Evolutionary conservation across 345 rosid genomes (phyloP), one percentile per base, ranked within the genome.

Genomic region (Turritis glabra): DNA sequence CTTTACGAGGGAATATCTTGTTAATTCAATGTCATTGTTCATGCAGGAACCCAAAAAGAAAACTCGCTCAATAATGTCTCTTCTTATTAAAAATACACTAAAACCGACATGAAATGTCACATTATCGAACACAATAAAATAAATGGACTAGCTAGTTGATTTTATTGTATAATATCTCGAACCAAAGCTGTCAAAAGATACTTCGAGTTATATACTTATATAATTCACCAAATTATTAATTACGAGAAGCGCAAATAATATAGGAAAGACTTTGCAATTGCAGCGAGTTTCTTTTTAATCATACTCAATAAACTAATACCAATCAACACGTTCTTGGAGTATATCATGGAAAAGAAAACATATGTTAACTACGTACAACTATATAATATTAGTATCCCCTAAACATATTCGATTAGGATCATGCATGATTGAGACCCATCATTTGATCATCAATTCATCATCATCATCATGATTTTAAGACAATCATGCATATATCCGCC

Each of bases 341-440:
- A 68, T 75, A n/a, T 76, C 74, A 68, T 67, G 79, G 73, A 67
- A 21, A 67, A 51, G 29, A 69, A 69, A 62, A 69, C 59, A 76
- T 53, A 33, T 69, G 41, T 54, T 41, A 62, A 1, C 64, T 61
- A 56, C 35, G 33, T 7, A 54, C 32, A 69, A 29, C 62, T 62
- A 69, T 69, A 76, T 53, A 43, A 53, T 52, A 69, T 23, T 63
- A 63, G 25, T 18, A 63, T 26, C 57, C 51, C 38, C 59, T 8
- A 43, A 23, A 69, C 71, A 76, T 76, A 76, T 76, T 76, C 80
- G 80, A 63, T 54, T 76, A 63, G 41, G 70, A 76, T 76, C 64
- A 70, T 76, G 80, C 71, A 76, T 76, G 64, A 76, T 76, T 63
- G 64, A 62, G 75, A 69, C 59, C 60, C 66, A 76, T 76, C 80